Base-by-base conservation (phyloP, 129 eudicot species). In the Cynara cardunculus region DNA sequence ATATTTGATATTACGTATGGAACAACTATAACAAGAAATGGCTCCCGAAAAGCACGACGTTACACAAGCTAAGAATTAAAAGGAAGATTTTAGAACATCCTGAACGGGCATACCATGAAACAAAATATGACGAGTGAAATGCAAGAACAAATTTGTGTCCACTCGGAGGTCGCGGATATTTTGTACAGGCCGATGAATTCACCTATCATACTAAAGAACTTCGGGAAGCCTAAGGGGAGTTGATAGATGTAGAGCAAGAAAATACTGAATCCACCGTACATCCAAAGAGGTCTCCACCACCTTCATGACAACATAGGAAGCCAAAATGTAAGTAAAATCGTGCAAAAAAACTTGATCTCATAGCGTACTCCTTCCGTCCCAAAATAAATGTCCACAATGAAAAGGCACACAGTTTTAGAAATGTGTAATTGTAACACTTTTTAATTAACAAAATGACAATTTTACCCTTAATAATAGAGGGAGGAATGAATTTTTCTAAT, bases 261-360 rank as follows among this genome's bases (percentile, higher is more conserved):
- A 30, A 88, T 81, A 77, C 61, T 84, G 39, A 84, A 84, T 79
- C 92, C 89, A 28, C 88, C 86, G 84, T 88, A 88, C 35, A 86
- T 21, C 87, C 84, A 88, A 86, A 88, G 92, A 84, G 71, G 82
- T 82, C 85, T 86, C 92, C 89, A 86, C 92, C 92, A 88, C 88
- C 92, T 88, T 83, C 85, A 84, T 74, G 10, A 44, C 77, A 78
- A 86, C 25, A 22, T 73, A 80, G 72, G 41, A 80, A 69, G 71
- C 81, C 84, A 84, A 81, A 71, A 72, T 83, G 73, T 82, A 46
- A 82, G 73, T 53, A 16, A 25, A 49, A 76, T 62, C 46, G 5
- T 62, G 22, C 19, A 64, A 37, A 30, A 37, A 81, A 11, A 21
- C 49, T 22, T 71, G 61, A 71, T 8, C 25, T 31, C 56, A 18